Evolutionary conservation across 345 rosid species (phyloP), one percentile per base, ranked within the genome.

Genomic region (Citrus medica): DNA sequence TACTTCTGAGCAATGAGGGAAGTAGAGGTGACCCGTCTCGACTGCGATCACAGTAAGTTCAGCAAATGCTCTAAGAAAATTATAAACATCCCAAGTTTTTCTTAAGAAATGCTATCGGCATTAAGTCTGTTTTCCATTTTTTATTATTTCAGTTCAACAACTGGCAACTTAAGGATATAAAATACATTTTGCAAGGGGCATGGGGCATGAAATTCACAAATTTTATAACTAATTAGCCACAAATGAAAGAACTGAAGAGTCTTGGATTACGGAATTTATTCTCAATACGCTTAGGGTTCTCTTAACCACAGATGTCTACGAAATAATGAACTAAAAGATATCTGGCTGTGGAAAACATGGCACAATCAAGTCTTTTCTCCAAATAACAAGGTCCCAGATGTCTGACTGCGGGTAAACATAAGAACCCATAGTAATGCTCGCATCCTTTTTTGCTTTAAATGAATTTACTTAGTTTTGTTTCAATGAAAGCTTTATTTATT

Each of bases 1-100:
- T 5, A 32, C 6, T 33, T 33, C 0, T 33, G 6, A 79, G 82
- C 89, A 86, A 25, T 77, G 75, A 25, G 90, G 88, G 76, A 88
- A 87, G 74, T 5, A 85, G 33, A 46, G 78, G 24, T 78, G 64
- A 0, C 88, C 88, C 7, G 73, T 82, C 65, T 86, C 88, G 63
- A 82, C 90, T 35, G 37, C 37, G 0, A 35, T 35, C 37, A 74
- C 37, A 35, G 1, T 5, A 35, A 35, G 7, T 35, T 35, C 37
- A 69, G 37, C 37, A 35, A 60, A 75, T 40, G 53, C 63, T 46
- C 10, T 38, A 28, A 5, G 32, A 69, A 28, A 69, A 27, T 51
- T 40, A 4, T 2, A 40, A 40, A 9, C 46, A 9, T 40, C 46
- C 46, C 46, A 40, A 40, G 46, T 40, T 40, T 40, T 40, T 40